Percentiles rank a stretch among this genome's conserved stretches.
Conservation (phyloP, 768 basidiomycete species). For the Boletales sp. region DNA sequence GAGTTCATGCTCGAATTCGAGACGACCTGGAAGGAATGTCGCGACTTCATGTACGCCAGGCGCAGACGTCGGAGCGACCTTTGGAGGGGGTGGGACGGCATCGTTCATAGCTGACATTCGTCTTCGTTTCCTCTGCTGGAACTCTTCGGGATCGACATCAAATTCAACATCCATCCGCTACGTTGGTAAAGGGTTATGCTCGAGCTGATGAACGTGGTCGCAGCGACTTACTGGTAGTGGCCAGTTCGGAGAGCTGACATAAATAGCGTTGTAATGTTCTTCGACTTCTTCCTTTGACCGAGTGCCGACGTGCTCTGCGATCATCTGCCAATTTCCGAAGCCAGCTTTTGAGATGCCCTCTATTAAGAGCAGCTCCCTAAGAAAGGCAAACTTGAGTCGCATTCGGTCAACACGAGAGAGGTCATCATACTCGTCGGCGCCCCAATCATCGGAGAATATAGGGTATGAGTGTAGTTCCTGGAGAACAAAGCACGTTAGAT, state of each 20-base stretch:
- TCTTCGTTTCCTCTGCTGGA: constrained; percentile 85
- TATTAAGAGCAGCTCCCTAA: constrained; percentile 82
- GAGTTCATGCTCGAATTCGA: constrained; percentile 96
- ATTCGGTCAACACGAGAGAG: not conserved
- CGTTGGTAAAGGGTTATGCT: not conserved
- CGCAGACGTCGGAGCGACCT: constrained; percentile 79
- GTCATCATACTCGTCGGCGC: constrained; percentile 84
- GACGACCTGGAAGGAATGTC: constrained; percentile 91
- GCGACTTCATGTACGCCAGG: constrained; percentile 91
- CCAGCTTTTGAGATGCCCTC: constrained; percentile 87
- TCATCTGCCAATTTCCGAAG: constrained; percentile 95
- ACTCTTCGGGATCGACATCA: constrained; percentile 72
- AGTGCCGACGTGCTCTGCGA: constrained; percentile 92
- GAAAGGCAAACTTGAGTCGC: constrained; percentile 3
- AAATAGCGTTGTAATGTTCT: constrained; percentile 79
- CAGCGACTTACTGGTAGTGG: constrained; percentile 66
- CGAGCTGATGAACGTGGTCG: constrained; percentile 1
- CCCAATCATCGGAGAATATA: constrained; percentile 94
- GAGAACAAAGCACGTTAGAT: constrained; percentile 5
- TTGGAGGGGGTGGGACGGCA: constrained; percentile 52
- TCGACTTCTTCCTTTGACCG: constrained; percentile 92
- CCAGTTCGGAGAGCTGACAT: constrained; percentile 75
- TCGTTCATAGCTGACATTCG: constrained; percentile 81
- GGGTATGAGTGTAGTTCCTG: constrained; percentile 96
- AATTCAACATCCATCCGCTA: constrained; percentile 54